Conservation (phyloP, 345 rosid species). For the Murraya paniculata region DNA sequence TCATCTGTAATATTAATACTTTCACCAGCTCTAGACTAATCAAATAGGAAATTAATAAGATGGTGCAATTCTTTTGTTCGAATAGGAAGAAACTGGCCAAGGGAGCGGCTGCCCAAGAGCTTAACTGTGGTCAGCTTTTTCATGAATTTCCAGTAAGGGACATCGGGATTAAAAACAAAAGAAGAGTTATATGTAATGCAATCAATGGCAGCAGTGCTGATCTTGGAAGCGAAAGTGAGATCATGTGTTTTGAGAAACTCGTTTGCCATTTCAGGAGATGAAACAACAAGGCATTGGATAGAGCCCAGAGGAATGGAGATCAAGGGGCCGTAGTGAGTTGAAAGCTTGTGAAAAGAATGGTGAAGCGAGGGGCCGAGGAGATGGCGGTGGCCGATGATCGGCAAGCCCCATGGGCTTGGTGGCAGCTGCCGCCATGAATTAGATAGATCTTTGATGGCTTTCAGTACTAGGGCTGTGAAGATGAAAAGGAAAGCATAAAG, state of each 20-base stretch:
- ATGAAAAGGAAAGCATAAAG: background rate
- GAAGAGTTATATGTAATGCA: conserved; percentile 41
- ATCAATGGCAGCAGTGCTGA: conserved; percentile 30
- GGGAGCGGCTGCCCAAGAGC: conserved; percentile 38
- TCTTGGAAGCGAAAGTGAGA: conserved; percentile 31
- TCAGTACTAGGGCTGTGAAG: background rate
- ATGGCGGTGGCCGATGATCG: conserved; percentile 50
- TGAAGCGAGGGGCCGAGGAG: conserved; percentile 39
- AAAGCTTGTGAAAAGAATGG: conserved; percentile 26
- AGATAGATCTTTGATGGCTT: background rate
- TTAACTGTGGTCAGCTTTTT: conserved; percentile 37
- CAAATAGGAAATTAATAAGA: conserved; percentile 5
- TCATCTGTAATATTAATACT: conserved; percentile 37
- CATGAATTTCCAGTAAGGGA: conserved; percentile 48
- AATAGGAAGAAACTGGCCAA: conserved; percentile 36
- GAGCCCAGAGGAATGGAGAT: conserved; percentile 37
- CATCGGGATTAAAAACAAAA: conserved; percentile 39
- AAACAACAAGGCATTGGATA: conserved; percentile 33
- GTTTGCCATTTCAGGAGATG: conserved; percentile 33
- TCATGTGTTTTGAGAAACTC: conserved; percentile 39
- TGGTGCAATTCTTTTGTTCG: conserved; percentile 22
- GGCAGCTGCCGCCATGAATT: conserved; percentile 17
- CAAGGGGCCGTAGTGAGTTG: conserved; percentile 33
- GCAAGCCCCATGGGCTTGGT: conserved; percentile 37
- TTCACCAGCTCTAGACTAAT: conserved; percentile 21